A percentile compares a stretch with the other conserved stretches of the same genome.
Evolutionary conservation across 441 rosid species (phyloP).

Genomic region (Mallotus repandus): DNA sequence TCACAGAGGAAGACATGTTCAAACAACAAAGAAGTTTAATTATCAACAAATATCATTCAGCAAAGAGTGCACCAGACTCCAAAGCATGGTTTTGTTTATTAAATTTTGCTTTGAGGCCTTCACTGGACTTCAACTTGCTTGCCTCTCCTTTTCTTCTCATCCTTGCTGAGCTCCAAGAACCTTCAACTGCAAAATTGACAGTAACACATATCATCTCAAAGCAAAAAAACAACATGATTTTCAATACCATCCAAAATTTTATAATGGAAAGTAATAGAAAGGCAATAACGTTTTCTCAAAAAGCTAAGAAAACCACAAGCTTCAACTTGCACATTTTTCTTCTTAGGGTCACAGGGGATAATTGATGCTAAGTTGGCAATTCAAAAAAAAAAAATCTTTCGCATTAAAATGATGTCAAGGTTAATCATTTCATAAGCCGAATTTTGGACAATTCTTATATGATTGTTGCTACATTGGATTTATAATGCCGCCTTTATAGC

Average conservation of each 20-base stretch:
- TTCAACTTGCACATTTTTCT: no score
- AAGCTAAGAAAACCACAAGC: no score
- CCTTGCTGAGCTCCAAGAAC: constrained; percentile 66
- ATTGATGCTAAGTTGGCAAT: not conserved
- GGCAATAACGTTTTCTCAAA: no score
- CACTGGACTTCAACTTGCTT: constrained; percentile 28
- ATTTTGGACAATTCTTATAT: not conserved
- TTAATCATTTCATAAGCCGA: not conserved
- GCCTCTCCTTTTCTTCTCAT: constrained; percentile 42
- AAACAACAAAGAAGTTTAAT: no score
- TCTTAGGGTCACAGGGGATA: not conserved
- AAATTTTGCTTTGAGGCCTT: constrained; percentile 17
- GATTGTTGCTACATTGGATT: not conserved
- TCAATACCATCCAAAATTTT: no score
- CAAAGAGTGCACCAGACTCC: constrained; percentile 30
- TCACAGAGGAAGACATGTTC: no score
- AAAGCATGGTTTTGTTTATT: constrained; percentile 16
- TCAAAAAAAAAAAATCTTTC: not conserved
- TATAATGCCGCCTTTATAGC: not conserved
- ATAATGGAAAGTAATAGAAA: no score
- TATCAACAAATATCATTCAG: not conserved
- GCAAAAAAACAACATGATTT: not conserved
- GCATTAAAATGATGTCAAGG: not conserved
- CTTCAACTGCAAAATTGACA: constrained; percentile 53
- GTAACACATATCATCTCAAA: constrained; percentile 7